A percentile compares a stretch with the other conserved stretches of the same genome.
These are phyloP conservation scores for Colletotrichum aenigma DNA, from an alignment of 2,329 filamentous ascomycete species.

Conservation along the genomic window DNA sequence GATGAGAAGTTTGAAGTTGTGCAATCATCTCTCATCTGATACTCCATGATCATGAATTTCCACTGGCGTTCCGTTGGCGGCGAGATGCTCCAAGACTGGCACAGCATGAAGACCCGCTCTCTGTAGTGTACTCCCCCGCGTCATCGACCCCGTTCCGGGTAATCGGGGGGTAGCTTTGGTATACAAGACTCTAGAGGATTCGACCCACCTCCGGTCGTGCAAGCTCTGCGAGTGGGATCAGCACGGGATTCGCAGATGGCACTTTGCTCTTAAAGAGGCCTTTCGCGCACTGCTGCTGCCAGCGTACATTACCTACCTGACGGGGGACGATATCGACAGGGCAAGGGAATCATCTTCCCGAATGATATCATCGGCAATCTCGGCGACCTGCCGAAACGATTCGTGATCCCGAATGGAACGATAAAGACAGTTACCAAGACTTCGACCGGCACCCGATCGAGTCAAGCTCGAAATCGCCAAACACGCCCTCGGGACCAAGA, in stretches of 20 bases:
- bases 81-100: neutral
- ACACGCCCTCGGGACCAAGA: neutral
- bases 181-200: neutral
- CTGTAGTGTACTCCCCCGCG: neutral
- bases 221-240: neutral
- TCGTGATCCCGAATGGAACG: fast-evolving
- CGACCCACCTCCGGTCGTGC: neutral
- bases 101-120: neutral
- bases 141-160: neutral
- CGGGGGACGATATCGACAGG: neutral
- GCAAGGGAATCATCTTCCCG: neutral
- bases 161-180: neutral
- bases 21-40: neutral
- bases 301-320: neutral
- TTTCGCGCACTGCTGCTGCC: neutral
- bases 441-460: neutral
- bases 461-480: neutral
- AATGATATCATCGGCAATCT: neutral
- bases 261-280: neutral
- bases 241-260: neutral
- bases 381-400: neutral
- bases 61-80: neutral
- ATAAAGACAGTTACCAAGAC: neutral
- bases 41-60: neutral
- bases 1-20: neutral